A percentile compares a stretch with the other conserved stretches of the same genome.
phyloP scores from a whole-genome alignment of 257 asterid genomes.

The Solanum bulbocastanum region DNA sequence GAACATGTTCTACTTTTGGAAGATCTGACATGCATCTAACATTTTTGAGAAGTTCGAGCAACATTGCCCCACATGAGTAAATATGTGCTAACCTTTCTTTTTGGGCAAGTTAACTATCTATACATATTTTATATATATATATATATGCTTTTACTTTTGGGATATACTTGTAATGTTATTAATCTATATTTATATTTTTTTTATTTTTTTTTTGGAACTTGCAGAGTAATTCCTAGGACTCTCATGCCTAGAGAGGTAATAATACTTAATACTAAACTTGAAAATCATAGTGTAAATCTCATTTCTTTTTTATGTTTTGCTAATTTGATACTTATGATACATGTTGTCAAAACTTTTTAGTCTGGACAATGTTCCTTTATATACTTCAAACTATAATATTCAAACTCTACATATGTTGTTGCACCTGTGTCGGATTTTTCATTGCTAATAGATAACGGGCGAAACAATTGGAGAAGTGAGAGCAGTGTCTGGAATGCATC shows the following conservation, averaged over 20 bases:
- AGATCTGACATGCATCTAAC: not conserved
- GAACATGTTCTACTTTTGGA: not conserved
- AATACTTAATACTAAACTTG: not conserved
- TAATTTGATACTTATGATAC: not conserved
- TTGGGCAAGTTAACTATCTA: too few species aligned
- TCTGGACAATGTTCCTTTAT: not conserved
- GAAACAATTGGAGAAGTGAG: slow-evolving; percentile 63
- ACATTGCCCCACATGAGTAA: too few species aligned
- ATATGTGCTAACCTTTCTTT: too few species aligned
- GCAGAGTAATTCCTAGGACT: slow-evolving; percentile 86
- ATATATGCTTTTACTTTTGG: not conserved
- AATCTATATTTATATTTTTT: not conserved
- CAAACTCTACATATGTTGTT: not conserved
- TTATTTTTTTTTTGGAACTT: not conserved
- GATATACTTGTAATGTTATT: not conserved
- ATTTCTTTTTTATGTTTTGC: not conserved
- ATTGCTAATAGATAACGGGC: slow-evolving; percentile 48
- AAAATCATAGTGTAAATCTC: not conserved
- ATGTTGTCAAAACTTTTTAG: too few species aligned
- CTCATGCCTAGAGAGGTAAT: slow-evolving; percentile 87
- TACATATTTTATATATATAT: too few species aligned
- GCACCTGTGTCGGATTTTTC: not conserved
- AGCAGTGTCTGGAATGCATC: slow-evolving; percentile 91
- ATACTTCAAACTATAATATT: not conserved
- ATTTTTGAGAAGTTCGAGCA: not conserved